Evolutionary conservation across 1,139 yeast genomes (phyloP), one percentile per base, ranked within the genome.

Genomic region (Spathaspora sp.): DNA sequence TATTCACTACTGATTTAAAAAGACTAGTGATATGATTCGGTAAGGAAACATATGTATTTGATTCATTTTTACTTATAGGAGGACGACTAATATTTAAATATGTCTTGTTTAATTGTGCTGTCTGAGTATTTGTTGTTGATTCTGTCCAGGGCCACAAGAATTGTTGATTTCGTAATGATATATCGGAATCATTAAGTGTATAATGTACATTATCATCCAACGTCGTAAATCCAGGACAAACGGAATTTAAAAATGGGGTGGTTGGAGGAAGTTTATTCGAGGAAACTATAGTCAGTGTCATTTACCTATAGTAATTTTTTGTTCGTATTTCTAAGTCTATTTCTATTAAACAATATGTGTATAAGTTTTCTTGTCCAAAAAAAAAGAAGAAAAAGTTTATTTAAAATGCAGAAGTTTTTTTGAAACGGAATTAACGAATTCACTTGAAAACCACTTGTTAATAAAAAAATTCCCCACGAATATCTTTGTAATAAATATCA

Each of bases 81-180:
- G 78, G 78, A 29, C 78, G 51, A 15, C 76, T 64, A 13, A 74
- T 60, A 50, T 73, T 70, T 49, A 74, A 57, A 50, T 73, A 74
- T 2, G 58, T 46, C 2, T 50, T 50, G n/a, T 60, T 54, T 26
- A 74, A 52, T n/a, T 50, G 51, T 6, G 64, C 56, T 13, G 56
- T 47, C 15, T 46, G 18, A 31, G 52, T 50, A n/a, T 11, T 16
- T 9, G 62, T 43, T n/a, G 55, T 53, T 39, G 53, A 55, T 13
- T 57, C 57, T 8, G 63, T 50, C n/a, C 70, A 56, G 2, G 76
- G 74, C 79, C 78, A 74, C 15, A 58, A 26, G 23, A 60, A 47
- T 24, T 51, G 44, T 16, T 48, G 48, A 43, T 49, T 42, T 15
- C 53, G 51, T 23, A 52, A 39, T 4, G 39, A 24, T 2, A 43